Evolutionary conservation across 129 eudicot genomes (phyloP).

Genomic region (Deinandra increscens): DNA sequence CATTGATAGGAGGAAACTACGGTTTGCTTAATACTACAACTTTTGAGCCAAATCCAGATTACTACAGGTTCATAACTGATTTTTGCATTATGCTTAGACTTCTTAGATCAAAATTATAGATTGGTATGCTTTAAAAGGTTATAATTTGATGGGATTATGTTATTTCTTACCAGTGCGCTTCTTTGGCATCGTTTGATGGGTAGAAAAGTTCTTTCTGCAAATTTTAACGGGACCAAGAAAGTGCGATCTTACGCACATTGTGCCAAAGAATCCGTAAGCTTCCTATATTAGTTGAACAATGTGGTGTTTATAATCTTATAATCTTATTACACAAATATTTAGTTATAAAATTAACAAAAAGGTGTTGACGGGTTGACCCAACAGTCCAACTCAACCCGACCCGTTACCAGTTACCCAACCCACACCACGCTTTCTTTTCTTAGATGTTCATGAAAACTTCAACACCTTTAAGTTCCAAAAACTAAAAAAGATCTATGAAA

Average conservation of each 20-base stretch:
- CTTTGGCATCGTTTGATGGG: conserved; percentile 97
- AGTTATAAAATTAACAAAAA: background rate
- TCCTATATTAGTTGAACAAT: background rate
- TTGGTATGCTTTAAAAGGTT: background rate
- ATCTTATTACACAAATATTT: background rate
- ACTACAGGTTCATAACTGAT: conserved; percentile 60
- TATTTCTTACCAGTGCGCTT: conserved; percentile 63
- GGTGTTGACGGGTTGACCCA: background rate
- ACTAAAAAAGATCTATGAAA: background rate
- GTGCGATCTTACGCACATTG: conserved; percentile 90
- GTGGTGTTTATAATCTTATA: background rate
- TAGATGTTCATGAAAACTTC: too few species aligned
- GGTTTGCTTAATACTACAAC: conserved; percentile 82
- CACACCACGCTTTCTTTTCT: too few species aligned
- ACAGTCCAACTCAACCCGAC: background rate
- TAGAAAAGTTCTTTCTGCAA: conserved; percentile 60
- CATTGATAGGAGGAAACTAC: conserved; percentile 90
- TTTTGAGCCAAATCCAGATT: conserved; percentile 85
- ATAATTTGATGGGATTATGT: conserved; percentile 12
- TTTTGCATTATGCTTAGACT: background rate
- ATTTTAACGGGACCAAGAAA: conserved; percentile 54
- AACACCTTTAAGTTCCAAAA: too few species aligned
- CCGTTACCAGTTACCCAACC: background rate
- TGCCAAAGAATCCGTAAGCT: conserved; percentile 78
- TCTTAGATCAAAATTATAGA: conserved; percentile 5